Base-by-base conservation (phyloP, 2,329 filamentous ascomycete genomes). In the Fonsecaea monophora region DNA sequence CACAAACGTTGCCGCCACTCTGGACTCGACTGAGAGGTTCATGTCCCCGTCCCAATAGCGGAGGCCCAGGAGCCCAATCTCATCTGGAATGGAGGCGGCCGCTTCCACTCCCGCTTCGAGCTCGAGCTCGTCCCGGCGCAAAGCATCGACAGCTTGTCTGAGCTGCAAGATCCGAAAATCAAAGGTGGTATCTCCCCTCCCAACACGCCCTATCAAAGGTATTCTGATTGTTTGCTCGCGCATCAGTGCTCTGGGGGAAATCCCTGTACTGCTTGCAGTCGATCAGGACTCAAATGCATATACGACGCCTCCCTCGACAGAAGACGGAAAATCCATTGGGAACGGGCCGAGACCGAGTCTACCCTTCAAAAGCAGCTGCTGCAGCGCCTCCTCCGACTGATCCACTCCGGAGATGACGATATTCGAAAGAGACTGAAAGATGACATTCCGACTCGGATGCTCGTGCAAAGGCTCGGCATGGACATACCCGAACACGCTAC, bases 271-370 rank as follows among this genome's bases (percentile, higher is more conserved):
- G 53, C 18, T 32, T 65, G 64, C 58, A 61, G 34, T 45, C 57
- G 64, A 40, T 50, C 45, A 25, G 42, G 53, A 18, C 15, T 65
- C 40, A 40, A 61, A 61, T 65, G 64, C 21, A 40, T 62, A 25
- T 65, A 65, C 35, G 58, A 62, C 18, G 64, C 35, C 32, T 53
- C 38, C 10, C 64, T 56, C 13, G 64, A 65, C 53, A 62, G 56
- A 42, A 53, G 64, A 50, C 64, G 64, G 7, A 65, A 65, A 45
- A 57, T 62, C 37, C 57, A 65, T 35, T 48, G 50, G 58, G 64
- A 65, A 32, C 64, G 64, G 55, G 64, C 57, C 9, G 56, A 62
- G 32, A 58, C 64, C 15, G 58, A 62, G 37, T 48, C 64, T 13
- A 32, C 53, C 18, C 58, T 65, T 10, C 64, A 65, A 21, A 65